Evolutionary conservation across 2,329 filamentous ascomycete species (phyloP).

Genomic region (Blastomyces silverae): DNA sequence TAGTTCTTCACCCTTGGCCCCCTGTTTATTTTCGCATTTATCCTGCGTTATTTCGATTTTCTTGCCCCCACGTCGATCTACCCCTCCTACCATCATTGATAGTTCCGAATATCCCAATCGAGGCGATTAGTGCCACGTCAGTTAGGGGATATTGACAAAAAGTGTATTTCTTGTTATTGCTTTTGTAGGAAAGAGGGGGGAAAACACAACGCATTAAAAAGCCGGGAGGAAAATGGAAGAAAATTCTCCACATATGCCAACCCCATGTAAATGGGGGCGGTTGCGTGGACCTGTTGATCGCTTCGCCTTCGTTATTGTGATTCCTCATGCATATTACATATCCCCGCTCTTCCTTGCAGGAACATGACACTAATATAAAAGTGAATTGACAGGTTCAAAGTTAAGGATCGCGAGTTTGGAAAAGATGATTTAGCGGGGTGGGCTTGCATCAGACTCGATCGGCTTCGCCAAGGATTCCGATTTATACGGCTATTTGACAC

Average conservation of each 20-base stretch:
- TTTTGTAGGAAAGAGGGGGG: not conserved
- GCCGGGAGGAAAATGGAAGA: not conserved
- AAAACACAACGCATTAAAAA: not conserved
- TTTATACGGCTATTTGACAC: constrained; percentile 69
- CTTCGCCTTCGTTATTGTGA: constrained; percentile 5
- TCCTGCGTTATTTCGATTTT: not conserved
- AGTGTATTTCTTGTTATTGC: constrained; percentile 6
- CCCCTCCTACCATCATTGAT: not conserved
- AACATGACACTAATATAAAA: not conserved
- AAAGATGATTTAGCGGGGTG: constrained; percentile 75
- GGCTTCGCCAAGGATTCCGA: constrained; percentile 66
- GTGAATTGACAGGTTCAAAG: constrained; percentile 56
- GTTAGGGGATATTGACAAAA: constrained; percentile 3
- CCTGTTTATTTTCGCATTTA: not conserved
- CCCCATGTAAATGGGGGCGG: not conserved
- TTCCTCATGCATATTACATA: constrained; percentile 9
- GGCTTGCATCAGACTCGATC: constrained; percentile 80
- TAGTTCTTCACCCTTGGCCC: constrained; percentile 1
- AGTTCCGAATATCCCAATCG: constrained; percentile 9
- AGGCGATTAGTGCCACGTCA: constrained; percentile 13
- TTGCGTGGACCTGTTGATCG: constrained; percentile 5
- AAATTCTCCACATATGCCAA: not conserved
- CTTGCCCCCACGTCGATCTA: constrained; percentile 2
- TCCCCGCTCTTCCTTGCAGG: not conserved
- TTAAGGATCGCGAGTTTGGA: constrained; percentile 78